These are phyloP conservation scores for Kalaharituber pfeilii DNA, from an alignment of 2,329 filamentous ascomycete species.

Conservation along the genomic window DNA sequence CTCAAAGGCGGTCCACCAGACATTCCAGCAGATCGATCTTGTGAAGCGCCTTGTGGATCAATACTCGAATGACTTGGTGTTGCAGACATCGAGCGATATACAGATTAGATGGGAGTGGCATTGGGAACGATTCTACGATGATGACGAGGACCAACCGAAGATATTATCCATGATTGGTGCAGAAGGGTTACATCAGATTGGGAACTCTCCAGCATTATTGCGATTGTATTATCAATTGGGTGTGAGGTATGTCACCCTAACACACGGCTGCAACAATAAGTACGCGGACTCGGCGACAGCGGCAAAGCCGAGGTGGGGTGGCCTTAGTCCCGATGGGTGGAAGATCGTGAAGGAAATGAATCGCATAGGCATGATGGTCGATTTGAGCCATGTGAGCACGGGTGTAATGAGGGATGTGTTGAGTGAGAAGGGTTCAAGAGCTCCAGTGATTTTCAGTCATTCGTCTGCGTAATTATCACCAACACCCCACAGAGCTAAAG, in stretches of 20 bases:
- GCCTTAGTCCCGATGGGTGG: conserved; percentile 54
- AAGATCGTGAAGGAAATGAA: conserved; percentile 76
- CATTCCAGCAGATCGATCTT: conserved; percentile 59
- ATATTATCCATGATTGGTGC: conserved; percentile 58
- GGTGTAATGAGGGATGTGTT: conserved; percentile 79
- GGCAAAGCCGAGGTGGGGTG: conserved; percentile 45
- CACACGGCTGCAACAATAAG: conserved; percentile 82
- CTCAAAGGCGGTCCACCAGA: conserved; percentile 40
- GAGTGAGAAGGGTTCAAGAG: conserved; percentile 37
- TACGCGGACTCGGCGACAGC: conserved; percentile 65
- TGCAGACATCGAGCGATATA: conserved; percentile 3
- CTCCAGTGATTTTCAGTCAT: conserved; percentile 79
- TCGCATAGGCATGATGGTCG: conserved; percentile 81
- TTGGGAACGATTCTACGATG: background rate
- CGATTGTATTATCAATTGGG: conserved; percentile 61
- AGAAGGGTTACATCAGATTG: conserved; percentile 85
- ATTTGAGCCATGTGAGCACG: conserved; percentile 59
- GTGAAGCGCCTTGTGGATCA: conserved; percentile 44
- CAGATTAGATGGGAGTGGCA: background rate
- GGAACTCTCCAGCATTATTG: conserved; percentile 61
- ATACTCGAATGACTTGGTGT: conserved; percentile 51
- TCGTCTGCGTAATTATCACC: conserved; percentile 45
- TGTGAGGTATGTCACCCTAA: conserved; percentile 73
- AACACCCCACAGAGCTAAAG: too few species aligned
- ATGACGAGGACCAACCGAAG: background rate